Conservation (phyloP, 2,329 filamentous ascomycete genomes). For the Graphiopsis chlorocephala region DNA sequence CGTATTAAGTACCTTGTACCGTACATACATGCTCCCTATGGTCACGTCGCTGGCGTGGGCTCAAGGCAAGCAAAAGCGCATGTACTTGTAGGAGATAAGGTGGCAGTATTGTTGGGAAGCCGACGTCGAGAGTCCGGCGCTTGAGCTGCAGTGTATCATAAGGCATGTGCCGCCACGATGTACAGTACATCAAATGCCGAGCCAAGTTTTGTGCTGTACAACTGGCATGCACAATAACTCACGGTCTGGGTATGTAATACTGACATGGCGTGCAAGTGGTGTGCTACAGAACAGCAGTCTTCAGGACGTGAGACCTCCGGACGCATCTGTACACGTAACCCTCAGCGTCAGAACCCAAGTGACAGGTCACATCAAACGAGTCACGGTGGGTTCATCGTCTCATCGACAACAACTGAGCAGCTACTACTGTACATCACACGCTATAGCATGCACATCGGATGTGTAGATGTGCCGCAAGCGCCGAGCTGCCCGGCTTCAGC, state of each 20-base stretch:
- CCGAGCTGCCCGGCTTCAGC: neutral
- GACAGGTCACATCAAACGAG: neutral
- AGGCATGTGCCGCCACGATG: neutral
- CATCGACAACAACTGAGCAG: neutral
- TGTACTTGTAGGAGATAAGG: neutral
- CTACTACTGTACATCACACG: neutral
- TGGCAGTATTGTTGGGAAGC: neutral
- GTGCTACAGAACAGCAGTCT: neutral
- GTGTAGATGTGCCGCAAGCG: constrained; percentile 8
- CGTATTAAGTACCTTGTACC: neutral
- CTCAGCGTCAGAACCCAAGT: neutral
- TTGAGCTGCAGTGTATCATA: neutral
- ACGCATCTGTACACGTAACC: neutral
- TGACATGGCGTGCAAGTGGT: neutral
- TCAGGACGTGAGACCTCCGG: neutral
- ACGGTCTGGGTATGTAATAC: neutral
- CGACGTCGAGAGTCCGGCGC: neutral
- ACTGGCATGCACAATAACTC: neutral
- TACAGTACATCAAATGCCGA: neutral
- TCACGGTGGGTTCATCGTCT: neutral
- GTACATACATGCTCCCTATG: neutral
- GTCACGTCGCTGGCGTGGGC: neutral
- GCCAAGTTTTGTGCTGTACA: no score
- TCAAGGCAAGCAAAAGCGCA: neutral
- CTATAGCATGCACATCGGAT: neutral